Evolutionary conservation across 164 flowering plant species (phyloP), one percentile per base, ranked within the genome.

Genomic region (Magnolia changhungtana): DNA sequence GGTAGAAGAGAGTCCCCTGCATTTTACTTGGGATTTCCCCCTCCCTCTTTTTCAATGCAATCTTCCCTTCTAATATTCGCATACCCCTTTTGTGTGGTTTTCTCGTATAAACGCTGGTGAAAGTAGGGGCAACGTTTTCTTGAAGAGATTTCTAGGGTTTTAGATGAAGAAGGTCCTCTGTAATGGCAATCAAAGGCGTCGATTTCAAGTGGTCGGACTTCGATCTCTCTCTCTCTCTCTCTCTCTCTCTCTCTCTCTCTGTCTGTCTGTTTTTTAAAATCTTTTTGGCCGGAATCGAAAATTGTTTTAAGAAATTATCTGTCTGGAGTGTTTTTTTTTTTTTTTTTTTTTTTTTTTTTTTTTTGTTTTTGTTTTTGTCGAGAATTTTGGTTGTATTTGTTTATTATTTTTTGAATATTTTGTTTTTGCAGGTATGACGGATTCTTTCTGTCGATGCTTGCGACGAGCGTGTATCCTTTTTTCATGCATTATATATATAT

Each of bases 401-500:
- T 72, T 4, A 5, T 68, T 0, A 37, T 37, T 37, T 37, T 37
- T 37, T 37, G 45, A 37, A 37, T 37, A 4, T 63, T 58, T 76
- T 68, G 31, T 50, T 37, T 50, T 84, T 64, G 84, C 91, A 96
- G 99, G 98, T 94, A 91, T 71, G 99, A 96, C 89, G 98, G 98
- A 13, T 93, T 94, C 77, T 96, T 96, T 90, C 80, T 96, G 89
- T 90, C 97, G 16, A 96, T 94, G 98, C 92, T 96, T 9, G 97
- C 97, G 2, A 93, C 92, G 1, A 91, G 98, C 79, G 94, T 90
- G 99, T 94, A 94, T 93, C 98, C 98, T 88, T 86, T 61, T 45
- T 13, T 76, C 63, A 3, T 64, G 23, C 24, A 67, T 67, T 18
- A 11, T 18, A 3, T 29, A 37, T 67, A 7, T 50, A 7, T 49